Conservation (phyloP, 2,329 filamentous ascomycete species). For the Ophiocordyceps sinensis region DNA sequence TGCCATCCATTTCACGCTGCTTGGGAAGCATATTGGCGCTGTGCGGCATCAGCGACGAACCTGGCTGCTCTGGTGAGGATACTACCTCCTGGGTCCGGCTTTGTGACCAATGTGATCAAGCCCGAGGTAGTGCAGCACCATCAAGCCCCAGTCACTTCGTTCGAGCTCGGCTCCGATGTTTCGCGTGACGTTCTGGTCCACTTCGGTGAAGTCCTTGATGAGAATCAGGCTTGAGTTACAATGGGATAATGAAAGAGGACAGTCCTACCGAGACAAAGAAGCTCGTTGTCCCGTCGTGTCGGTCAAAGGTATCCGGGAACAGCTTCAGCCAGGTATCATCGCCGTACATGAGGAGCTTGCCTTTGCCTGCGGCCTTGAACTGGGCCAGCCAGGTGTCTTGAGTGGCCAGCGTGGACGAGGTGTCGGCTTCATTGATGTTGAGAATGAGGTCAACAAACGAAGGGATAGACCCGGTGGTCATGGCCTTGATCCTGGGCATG, state of each 20-base stretch:
- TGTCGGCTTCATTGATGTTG: constrained; percentile 91
- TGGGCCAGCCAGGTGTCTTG: constrained; percentile 97
- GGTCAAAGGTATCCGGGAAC: constrained; percentile 77
- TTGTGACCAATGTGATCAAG: constrained; percentile 98
- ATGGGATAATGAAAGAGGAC: not conserved
- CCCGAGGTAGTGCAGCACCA: constrained; percentile 91
- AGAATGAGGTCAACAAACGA: constrained; percentile 95
- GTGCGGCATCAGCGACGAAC: constrained; percentile 2
- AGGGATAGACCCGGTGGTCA: constrained; percentile 95
- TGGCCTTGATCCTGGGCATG: constrained; percentile 94
- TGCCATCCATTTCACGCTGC: constrained; percentile 81
- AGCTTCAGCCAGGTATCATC: constrained; percentile 98
- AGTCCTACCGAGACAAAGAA: constrained; percentile 90
- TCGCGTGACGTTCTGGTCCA: constrained; percentile 92
- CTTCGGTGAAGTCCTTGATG: constrained; percentile 85
- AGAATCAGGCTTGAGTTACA: constrained; percentile 1
- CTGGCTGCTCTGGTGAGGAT: not conserved
- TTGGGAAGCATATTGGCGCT: constrained; percentile 88
- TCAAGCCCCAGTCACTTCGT: constrained; percentile 73
- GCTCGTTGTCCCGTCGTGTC: constrained; percentile 84
- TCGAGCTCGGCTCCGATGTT: constrained; percentile 66
- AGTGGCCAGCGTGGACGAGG: constrained; percentile 67
- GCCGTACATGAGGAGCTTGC: constrained; percentile 84
- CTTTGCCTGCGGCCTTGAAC: constrained; percentile 57
- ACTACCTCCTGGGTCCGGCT: constrained; percentile 65